Percentiles rank a stretch among this genome's conserved stretches.
Evolutionary conservation across 805 yeast genomes (phyloP).

Genomic region (Schwanniomyces polymorphus): DNA sequence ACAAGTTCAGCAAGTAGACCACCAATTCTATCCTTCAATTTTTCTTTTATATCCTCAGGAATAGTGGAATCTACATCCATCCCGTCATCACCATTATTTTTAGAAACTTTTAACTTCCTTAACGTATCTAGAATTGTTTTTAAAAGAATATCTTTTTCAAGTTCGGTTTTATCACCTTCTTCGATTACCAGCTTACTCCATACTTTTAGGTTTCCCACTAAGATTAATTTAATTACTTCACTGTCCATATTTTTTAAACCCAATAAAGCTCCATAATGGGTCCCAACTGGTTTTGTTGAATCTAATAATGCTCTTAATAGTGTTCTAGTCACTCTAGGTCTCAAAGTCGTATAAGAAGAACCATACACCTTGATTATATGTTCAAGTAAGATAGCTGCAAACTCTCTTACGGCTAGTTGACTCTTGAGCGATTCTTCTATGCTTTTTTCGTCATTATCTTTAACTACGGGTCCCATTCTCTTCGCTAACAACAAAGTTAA

Average conservation of each 20-base stretch:
- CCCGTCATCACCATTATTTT: slow-evolving; percentile 33
- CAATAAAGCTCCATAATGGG: slow-evolving; percentile 87
- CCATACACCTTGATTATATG: slow-evolving; percentile 81
- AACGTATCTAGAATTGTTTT: slow-evolving; percentile 55
- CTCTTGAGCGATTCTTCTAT: slow-evolving; percentile 28
- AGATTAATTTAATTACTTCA: slow-evolving; percentile 81
- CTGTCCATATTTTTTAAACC: slow-evolving; percentile 84
- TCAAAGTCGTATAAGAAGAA: slow-evolving; percentile 80
- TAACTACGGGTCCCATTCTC: slow-evolving; percentile 62
- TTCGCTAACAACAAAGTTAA: slow-evolving; percentile 87
- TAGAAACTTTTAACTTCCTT: slow-evolving; percentile 41
- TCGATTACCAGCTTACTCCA: slow-evolving; percentile 71
- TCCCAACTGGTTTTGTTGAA: slow-evolving; percentile 77
- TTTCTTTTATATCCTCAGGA: slow-evolving; percentile 32
- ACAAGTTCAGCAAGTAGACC: slow-evolving; percentile 52
- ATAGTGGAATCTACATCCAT: slow-evolving; percentile 27
- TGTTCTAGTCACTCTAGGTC: slow-evolving; percentile 93
- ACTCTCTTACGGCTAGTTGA: slow-evolving; percentile 72
- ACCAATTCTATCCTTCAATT: slow-evolving; percentile 62
- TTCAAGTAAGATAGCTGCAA: slow-evolving; percentile 79
- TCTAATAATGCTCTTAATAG: slow-evolving; percentile 87
- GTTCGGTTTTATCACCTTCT: slow-evolving; percentile 35
- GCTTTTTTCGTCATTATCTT: slow-evolving; percentile 33
- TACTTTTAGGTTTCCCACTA: slow-evolving; percentile 78
- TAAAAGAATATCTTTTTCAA: slow-evolving; percentile 49